phyloP scores from a whole-genome alignment of 331 rosid species.

The Quercus tomentella region DNA sequence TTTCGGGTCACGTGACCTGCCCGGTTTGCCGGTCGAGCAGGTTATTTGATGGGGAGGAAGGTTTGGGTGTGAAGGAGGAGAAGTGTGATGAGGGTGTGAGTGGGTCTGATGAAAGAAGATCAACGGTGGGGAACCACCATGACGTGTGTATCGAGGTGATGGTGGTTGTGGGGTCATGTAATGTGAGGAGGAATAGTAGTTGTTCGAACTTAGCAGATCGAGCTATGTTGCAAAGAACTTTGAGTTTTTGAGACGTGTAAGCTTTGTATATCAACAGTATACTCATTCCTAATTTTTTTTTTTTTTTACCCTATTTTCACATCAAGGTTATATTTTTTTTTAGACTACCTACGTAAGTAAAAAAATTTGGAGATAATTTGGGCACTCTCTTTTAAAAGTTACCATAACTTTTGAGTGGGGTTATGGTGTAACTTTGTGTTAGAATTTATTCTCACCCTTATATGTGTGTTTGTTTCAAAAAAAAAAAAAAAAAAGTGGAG shows the following conservation, averaged over 20 bases:
- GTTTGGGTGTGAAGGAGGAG: neutral
- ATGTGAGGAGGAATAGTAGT: neutral
- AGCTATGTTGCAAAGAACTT: neutral
- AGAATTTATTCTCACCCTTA: too few species aligned
- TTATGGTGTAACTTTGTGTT: too few species aligned
- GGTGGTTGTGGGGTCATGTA: neutral
- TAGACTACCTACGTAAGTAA: too few species aligned
- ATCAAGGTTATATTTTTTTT: too few species aligned
- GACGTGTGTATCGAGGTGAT: neutral
- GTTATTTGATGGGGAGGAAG: neutral
- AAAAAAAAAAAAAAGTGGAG: neutral
- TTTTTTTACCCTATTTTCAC: too few species aligned
- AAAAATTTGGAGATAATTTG: too few species aligned
- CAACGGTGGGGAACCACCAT: neutral
- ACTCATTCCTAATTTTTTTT: too few species aligned
- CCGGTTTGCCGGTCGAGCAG: constrained; percentile 34
- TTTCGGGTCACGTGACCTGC: constrained; percentile 34
- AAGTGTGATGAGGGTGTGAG: neutral
- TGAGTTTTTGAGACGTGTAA: neutral
- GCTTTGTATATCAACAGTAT: neutral
- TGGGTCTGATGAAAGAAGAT: neutral
- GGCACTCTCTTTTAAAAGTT: too few species aligned
- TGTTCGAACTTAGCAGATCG: neutral
- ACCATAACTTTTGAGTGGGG: too few species aligned
- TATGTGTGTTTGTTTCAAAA: too few species aligned